phyloP scores from a whole-genome alignment of 169 alveolate species.

The Plasmodium falciparum region DNA sequence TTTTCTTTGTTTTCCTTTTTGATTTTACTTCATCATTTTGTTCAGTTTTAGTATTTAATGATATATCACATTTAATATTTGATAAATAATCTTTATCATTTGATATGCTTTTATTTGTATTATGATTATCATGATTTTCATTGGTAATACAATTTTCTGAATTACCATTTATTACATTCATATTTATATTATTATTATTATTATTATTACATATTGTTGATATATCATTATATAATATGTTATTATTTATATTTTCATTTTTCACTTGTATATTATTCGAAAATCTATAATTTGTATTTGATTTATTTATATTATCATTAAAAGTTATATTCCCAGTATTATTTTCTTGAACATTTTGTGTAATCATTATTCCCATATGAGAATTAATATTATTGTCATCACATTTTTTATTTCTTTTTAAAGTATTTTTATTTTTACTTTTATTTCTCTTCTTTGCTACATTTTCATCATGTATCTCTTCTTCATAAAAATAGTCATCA shows the following conservation, averaged over 20 bases:
- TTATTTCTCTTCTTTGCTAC: constrained; percentile 12
- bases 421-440: constrained; percentile 26
- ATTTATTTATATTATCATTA: constrained; percentile 9
- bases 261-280: not conserved
- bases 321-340: not conserved
- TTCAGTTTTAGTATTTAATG: not conserved
- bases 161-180: not conserved
- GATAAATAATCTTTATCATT: not conserved
- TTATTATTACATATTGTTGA: not conserved
- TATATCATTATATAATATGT: not conserved
- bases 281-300: not conserved
- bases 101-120: not conserved
- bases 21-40: not conserved
- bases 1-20: constrained; percentile 25
- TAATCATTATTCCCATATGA: not conserved
- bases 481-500: constrained; percentile 27
- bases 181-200: not conserved
- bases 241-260: not conserved
- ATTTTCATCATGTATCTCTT: constrained; percentile 1
- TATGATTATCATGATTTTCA: not conserved
- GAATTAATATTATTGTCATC: constrained; percentile 1
- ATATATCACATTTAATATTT: not conserved
- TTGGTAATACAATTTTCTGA: not conserved
- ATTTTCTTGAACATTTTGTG: constrained; percentile 22
- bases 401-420: not conserved